Evolutionary conservation across 2,329 filamentous ascomycete species (phyloP), one percentile per base, ranked within the genome.

Genomic region (Exophiala sp.): DNA sequence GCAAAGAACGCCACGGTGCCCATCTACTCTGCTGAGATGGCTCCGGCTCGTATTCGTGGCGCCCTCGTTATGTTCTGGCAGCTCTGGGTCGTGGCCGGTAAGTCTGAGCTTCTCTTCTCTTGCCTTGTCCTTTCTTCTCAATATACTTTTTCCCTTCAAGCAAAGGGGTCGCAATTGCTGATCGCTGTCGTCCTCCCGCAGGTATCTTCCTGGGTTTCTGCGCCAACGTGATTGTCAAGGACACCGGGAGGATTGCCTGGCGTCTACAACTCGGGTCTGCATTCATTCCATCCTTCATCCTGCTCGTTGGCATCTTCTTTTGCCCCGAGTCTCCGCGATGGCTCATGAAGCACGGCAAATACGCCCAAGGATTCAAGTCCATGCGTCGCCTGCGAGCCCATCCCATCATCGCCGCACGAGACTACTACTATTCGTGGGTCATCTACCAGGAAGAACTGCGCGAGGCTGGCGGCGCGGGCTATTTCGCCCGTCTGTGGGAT

Each of bases 161-260:
- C n/a, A n/a, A n/a, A n/a, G n/a, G n/a, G n/a, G n/a, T n/a, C n/a
- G n/a, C n/a, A n/a, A n/a, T n/a, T 34, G 32, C 40, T n/a, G 14
- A 18, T 2, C 7, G 9, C 13, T 34, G 30, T 34, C 14, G 34
- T 37, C 19, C 24, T 1, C 18, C 13, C 34, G 11, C 34, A 69
- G 79, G 80, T 30, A 85, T 86, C 59, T 82, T 86, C 64, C 69
- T 85, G 16, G 84, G 83, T 6, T 81, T 77, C 48, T 76, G 73
- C 49, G 81, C 81, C 52, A 86, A 85, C 59, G 70, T 86, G 10
- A 78, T 74, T 3, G 78, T 85, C 42, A 80, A 78, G 34, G 70
- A 81, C 41, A 72, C 73, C 0, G 78, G 79, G n/a, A 61, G 61
- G 2, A 76, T 81, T 23, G 70, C 78, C 5, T 86, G 82, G 82